Base-by-base conservation (phyloP, 164 flowering plant species). In the Buxus sempervirens region DNA sequence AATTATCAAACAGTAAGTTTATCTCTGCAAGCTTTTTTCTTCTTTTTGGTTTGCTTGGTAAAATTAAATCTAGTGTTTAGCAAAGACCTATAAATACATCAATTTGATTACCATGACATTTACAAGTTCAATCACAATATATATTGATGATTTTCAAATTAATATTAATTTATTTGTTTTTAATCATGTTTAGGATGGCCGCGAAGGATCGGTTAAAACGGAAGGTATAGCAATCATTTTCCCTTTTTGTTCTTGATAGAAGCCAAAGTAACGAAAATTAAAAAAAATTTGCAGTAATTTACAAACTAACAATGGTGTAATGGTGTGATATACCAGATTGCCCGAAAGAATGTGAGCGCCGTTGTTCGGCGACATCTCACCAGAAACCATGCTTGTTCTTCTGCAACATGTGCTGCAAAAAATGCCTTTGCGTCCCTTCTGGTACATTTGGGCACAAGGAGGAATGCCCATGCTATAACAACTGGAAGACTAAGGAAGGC, bases 391-490 rank as follows among this genome's bases (percentile, higher is more conserved):
- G 82, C 57, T 8, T 74, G 53, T 45, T 62, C 42, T 76, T 23
- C 72, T 79, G 82, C 70, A 74, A 58, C 67, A 32, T 62, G 64
- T 78, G 82, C 53, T 81, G 82, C 51, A 0, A 1, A 0, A 72
- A 49, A 48, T 81, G 81, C 21, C 68, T 71, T 41, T 81, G 81
- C 36, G 79, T 78, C 48, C 84, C 82, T 0, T 74, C 82, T 0
- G 82, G 81, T 27, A 66, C 74, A 5, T 75, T 57, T 51, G 81
- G 81, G 0, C 64, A 80, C 68, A 80, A 71, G 65, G 76, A 75
- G 27, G 79, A 75, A 61, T 80, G 83, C 54, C 77, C 83, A 0
- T 80, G 83, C 74, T 80, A 80, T 59, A 71, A 74, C 58, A 60
- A 78, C 42, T 57, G 75, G 79, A 75, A 73, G 53, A 78, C 79